A percentile compares a stretch with the other conserved stretches of the same genome.
Evolutionary conservation across 2,329 filamentous ascomycete genomes (phyloP).

Genomic region (Metarhizium album): DNA sequence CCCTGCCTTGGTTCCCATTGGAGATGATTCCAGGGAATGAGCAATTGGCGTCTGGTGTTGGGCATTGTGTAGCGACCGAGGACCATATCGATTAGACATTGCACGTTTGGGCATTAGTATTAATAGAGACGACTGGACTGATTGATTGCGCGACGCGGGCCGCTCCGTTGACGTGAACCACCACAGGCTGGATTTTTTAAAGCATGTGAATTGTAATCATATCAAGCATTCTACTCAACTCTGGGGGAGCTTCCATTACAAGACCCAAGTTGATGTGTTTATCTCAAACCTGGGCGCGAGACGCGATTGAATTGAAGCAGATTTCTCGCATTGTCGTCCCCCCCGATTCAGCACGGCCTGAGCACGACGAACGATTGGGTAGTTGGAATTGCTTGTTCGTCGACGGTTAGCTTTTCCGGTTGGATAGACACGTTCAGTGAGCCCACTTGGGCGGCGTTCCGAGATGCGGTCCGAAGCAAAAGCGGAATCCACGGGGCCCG

Average conservation of each 20-base stretch:
- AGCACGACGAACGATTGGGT: too few relatives aligned
- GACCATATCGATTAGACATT: neutral
- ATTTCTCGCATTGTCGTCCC: too few relatives aligned
- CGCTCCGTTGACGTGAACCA: neutral
- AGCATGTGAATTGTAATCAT: neutral
- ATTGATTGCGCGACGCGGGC: neutral
- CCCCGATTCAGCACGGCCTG: too few relatives aligned
- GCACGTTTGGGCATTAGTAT: neutral
- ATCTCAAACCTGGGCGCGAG: neutral
- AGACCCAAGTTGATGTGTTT: neutral
- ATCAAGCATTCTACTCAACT: neutral
- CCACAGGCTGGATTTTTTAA: neutral
- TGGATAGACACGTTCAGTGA: neutral
- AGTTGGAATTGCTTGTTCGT: too few relatives aligned
- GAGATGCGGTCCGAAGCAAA: conserved; percentile 1
- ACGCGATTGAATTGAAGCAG: too few relatives aligned
- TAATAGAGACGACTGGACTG: neutral
- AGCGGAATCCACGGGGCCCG: conserved; percentile 9
- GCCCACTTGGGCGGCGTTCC: neutral
- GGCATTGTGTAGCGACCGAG: neutral
- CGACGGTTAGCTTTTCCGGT: too few relatives aligned
- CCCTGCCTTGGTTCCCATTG: neutral
- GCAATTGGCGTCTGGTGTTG: neutral
- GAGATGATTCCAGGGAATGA: neutral
- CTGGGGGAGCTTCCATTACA: neutral